Evolutionary conservation across 345 rosid species (phyloP), one percentile per base, ranked within the genome.

Genomic region (Salix dunnii): DNA sequence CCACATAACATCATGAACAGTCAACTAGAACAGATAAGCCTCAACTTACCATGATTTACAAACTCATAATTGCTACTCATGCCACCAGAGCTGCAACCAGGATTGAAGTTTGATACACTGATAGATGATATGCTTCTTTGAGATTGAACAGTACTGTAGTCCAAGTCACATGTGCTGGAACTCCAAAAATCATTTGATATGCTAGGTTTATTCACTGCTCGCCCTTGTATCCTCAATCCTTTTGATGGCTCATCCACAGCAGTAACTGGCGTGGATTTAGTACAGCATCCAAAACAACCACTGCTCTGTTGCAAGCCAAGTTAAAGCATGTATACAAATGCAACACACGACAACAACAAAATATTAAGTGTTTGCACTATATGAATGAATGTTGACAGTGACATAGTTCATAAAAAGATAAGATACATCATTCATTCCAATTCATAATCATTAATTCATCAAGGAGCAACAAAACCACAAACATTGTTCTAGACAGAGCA

Each of bases 201-300:
- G 30, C 78, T 71, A 33, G 78, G 78, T 60, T 77, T 81, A 76
- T 46, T 81, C 46, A 81, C 84, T 11, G 53, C 76, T 38, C 76
- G 78, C 38, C 84, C 84, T 81, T 81, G 84, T 81, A 81, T 77
- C 27, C 53, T 74, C 60, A 81, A 70, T 64, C 84, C 81, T 74
- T 81, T 81, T 4, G 84, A 62, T n/a, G 84, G 84, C 73, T 81
- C 81, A 70, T 81, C 84, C 73, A 81, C 84, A 63, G 84, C 84
- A 58, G 71, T 81, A 40, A 81, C 66, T 36, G 81, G 84, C 17
- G 81, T 65, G 55, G 84, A 73, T 55, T 77, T 77, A 42, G 78
- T 28, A 27, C 79, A 77, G 76, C 84, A 81, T 63, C 84, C 84
- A 77, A 81, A 81, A 81, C 84, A 81, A 12, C 79, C 81, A 77